Evolutionary conservation across 1,139 yeast genomes (phyloP), one percentile per base, ranked within the genome.

Genomic region (Diutina scorzettiae): DNA sequence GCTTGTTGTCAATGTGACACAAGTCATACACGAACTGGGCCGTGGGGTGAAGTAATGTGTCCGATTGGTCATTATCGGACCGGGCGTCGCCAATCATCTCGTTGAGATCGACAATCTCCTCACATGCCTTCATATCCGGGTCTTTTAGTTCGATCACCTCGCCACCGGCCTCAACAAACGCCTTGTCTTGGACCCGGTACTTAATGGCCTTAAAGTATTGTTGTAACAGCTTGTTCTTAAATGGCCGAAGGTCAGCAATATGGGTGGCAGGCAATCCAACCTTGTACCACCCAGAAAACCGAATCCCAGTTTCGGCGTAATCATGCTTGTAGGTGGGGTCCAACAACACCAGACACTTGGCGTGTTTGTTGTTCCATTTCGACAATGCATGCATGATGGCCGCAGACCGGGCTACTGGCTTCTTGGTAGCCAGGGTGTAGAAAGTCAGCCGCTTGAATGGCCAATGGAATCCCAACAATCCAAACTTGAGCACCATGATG

Each of bases 391-490:
- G 54, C 47, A 64, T 51, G 2, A 67, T 58, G 6, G 69, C 70
- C 1, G 69, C 69, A 33, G 62, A 53, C 34, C 71, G 51, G 3
- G 71, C 69, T 16, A 66, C 62, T 2, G 72, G 71, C 44, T 61
- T 57, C 41, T 55, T 59, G 8, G 69, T 58, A 4, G 59, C 55
- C 28, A 64, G 53, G 23, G 66, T 60, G 48, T 62, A 67, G 45
- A 66, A 63, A 4, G 65, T 62, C 4, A 67, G 53, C 48, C 68
- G 62, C 30, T 66, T 54, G 47, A 66, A 66, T n/a, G 72, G 72
- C 72, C 72, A 66, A 46, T 67, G 72, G 46, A 66, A 66, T 2
- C 67, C 71, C 29, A 66, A 47, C 24, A 66, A 51, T 2, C 72
- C 72, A 52, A 66, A 52, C 27, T 65, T 56, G 19, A 66, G 58